These are phyloP conservation scores for Didymella sp. DNA, from an alignment of 2,329 filamentous ascomycete species.

Conservation along the genomic window DNA sequence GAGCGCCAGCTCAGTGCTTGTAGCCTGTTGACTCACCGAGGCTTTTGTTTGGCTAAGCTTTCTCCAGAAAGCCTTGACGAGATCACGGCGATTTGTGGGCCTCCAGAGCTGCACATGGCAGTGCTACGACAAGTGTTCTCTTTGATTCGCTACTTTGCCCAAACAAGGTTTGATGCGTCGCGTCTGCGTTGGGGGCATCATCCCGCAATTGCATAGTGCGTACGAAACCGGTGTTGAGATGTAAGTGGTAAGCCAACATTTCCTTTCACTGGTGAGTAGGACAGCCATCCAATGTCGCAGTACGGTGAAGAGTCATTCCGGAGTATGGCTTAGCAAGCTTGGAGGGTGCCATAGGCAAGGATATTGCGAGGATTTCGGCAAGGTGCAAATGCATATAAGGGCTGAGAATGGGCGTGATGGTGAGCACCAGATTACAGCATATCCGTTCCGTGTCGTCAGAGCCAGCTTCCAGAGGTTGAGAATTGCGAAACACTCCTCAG, in stretches of 20 bases:
- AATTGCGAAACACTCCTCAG: neutral
- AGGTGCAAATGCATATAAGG: constrained; percentile 3
- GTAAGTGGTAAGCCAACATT: neutral
- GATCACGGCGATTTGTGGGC: constrained; percentile 3
- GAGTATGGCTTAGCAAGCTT: constrained; percentile 7
- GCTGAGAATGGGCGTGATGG: neutral
- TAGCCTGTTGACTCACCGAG: neutral
- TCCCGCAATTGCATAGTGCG: neutral
- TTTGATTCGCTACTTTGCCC: neutral
- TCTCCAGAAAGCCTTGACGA: constrained; percentile 1
- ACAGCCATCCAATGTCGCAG: neutral
- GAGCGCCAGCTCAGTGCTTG: neutral
- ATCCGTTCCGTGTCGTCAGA: neutral
- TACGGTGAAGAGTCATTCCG: constrained; percentile 13
- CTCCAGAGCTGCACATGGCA: neutral
- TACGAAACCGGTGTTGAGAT: neutral
- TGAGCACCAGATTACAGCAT: neutral
- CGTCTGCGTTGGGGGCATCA: constrained; percentile 6
- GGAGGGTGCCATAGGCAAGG: constrained; percentile 2
- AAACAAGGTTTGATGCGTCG: neutral
- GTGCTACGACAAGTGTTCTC: neutral
- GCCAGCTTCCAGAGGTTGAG: neutral
- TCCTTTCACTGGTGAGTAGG: neutral
- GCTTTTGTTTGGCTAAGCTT: neutral
- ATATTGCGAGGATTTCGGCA: neutral